Base-by-base conservation (phyloP, 257 asterid species). In the Solanum habrochaites region DNA sequence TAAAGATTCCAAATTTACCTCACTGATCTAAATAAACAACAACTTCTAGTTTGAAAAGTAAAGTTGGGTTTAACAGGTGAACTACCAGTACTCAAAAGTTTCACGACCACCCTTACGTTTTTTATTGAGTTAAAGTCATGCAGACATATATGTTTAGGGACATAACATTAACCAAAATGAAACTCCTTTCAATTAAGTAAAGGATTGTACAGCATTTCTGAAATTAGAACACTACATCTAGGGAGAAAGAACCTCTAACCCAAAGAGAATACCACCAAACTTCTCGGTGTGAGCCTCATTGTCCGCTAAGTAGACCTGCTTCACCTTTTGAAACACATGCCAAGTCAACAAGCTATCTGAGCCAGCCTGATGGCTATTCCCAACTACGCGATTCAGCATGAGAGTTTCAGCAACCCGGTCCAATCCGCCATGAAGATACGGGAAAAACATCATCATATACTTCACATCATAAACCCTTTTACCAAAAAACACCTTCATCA, bases 291-390 rank as follows among this genome's bases (percentile, higher is more conserved):
- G 87, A 27, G 91, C 92, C 37, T 92, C 89, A 9, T 85, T 88
- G 15, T 90, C 91, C 27, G 83, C 74, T 87, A 96, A 94, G 90
- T 91, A 94, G 32, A 86, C 92, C 83, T 86, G 90, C 90, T 87
- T 91, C 85, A 96, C 89, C 88, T 78, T 92, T 90, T 92, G 92
- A 66, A 93, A 95, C 8, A 94, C 92, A 49, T 92, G 97, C 98
- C 95, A 93, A 1, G 98, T 96, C 72, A 94, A 90, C 88, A 96
- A 87, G 89, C 99, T 96, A 89, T 96, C 98, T 3, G 99, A 96
- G 11, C 99, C 98, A 1, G 99, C 98, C 91, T 95, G 99, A 89
- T 96, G 99, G 69, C 93, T 90, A 87, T 86, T 90, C 27, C 99
- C 99, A 1, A 91, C 98, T 1, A 83, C 91, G 66, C 99, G 91